Conservation (phyloP, 345 rosid species). For the Lenwebbia sp. region DNA sequence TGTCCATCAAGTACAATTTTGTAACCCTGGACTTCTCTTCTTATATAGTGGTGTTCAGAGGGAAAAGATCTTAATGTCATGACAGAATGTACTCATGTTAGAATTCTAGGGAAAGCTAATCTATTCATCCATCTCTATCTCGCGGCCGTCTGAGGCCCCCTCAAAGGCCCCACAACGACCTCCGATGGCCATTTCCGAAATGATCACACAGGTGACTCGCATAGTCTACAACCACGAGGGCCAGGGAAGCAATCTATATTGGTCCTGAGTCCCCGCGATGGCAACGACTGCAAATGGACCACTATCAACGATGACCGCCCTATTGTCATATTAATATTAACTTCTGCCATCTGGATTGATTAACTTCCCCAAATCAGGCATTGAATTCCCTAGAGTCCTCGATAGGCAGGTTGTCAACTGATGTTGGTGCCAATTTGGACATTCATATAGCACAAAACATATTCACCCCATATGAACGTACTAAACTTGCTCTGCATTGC, state of each 20-base stretch:
- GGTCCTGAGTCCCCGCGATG: background rate
- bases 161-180: background rate
- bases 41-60: background rate
- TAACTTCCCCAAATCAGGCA: background rate
- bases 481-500: background rate
- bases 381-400: too few relatives aligned
- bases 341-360: background rate
- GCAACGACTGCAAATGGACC: background rate
- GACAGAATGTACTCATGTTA: background rate
- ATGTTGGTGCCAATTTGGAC: background rate
- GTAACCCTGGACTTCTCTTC: background rate
- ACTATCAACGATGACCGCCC: background rate
- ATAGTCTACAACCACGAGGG: background rate
- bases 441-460: too few relatives aligned
- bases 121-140: background rate
- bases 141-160: background rate
- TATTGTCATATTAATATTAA: too few relatives aligned
- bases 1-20: background rate
- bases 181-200: background rate
- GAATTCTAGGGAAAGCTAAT: background rate
- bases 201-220: background rate
- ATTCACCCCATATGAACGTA: background rate
- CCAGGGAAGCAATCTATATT: background rate
- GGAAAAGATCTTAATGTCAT: background rate
- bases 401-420: background rate